Base-by-base conservation (phyloP, 2,329 filamentous ascomycete genomes). In the Balansia obtecta region DNA sequence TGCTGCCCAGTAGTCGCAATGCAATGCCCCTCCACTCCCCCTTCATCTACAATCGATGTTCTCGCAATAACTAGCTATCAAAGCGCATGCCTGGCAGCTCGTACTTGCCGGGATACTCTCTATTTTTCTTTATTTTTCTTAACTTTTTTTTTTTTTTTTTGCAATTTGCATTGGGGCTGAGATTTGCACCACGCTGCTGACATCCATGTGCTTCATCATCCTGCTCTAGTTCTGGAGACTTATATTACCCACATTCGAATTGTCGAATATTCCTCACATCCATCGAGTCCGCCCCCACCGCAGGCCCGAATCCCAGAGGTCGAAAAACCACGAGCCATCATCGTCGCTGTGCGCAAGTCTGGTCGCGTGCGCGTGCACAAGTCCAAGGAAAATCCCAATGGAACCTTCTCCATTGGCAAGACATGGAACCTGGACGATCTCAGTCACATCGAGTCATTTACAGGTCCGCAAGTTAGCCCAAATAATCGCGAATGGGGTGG, bases 191-290 rank as follows among this genome's bases (percentile, higher is more conserved):
- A 32, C 22, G 11, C 11, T 13, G 38, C 56, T 62, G 52, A 56
- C 55, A 22, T 42, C 47, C 12, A 44, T 34, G 11, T 22, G 1
- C 33, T 33, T 15, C 11, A 12, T 27, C n/a, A 34, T 44, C 11
- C 27, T 27, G n/a, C 27, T 27, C 22, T 27, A 69, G 67, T 68
- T 40, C 60, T 67, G 54, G 93, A 98, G 71, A 96, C 89, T 34
- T 98, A 98, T 71, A 98, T 98, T 61, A 98, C 93, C 20, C 93
- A 98, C 65, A 90, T 97, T 60, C 81, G 85, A 61, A 89, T 98
- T 61, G 82, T 80, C 57, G 93, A 98, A 71, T 95, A 88, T 74
- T 82, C 83, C 51, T 77, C 80, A 40, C 83, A 90, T 67, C 89
- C 91, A 15, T 90, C 89, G 20, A 76, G 78, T 38, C 93, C 93